Percentiles rank a stretch among this genome's conserved stretches.
phyloP scores from a whole-genome alignment of 345 rosid species.

The Lagerstroemia speciosa region DNA sequence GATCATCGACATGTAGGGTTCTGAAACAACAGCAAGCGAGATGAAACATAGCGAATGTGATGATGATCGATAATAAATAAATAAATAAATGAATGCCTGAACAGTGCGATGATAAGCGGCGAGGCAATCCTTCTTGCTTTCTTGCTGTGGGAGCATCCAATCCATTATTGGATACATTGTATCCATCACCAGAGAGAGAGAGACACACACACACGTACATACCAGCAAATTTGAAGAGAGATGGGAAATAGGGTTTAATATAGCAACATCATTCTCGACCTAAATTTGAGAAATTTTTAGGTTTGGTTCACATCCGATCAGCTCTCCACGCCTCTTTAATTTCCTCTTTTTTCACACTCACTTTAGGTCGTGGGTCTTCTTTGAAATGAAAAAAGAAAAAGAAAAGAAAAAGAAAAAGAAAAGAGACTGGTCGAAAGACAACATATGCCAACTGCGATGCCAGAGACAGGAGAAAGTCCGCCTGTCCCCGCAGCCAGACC shows the following conservation, averaged over 20 bases:
- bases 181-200: not conserved
- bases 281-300: too few species aligned
- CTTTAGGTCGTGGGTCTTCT: too few species aligned
- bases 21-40: too few species aligned
- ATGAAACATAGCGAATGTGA: conserved; percentile 1
- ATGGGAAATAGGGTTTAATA: too few species aligned
- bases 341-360: too few species aligned
- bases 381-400: too few species aligned
- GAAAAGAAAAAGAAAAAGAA: too few species aligned
- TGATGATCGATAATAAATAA: too few species aligned
- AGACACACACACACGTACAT: not conserved
- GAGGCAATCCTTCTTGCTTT: not conserved
- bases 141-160: not conserved
- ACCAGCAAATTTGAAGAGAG: too few species aligned
- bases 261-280: too few species aligned
- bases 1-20: conserved; percentile 1
- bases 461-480: not conserved
- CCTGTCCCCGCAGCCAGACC: not conserved
- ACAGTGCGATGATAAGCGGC: conserved; percentile 12
- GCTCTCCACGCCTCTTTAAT: too few species aligned
- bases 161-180: conserved; percentile 2
- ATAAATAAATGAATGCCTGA: not conserved
- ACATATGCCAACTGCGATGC: not conserved
- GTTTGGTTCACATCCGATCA: too few species aligned
- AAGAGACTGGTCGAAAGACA: not conserved